These are phyloP conservation scores for Arachis hypogaea DNA, from an alignment of 306 rosid species.

Conservation along the genomic window DNA sequence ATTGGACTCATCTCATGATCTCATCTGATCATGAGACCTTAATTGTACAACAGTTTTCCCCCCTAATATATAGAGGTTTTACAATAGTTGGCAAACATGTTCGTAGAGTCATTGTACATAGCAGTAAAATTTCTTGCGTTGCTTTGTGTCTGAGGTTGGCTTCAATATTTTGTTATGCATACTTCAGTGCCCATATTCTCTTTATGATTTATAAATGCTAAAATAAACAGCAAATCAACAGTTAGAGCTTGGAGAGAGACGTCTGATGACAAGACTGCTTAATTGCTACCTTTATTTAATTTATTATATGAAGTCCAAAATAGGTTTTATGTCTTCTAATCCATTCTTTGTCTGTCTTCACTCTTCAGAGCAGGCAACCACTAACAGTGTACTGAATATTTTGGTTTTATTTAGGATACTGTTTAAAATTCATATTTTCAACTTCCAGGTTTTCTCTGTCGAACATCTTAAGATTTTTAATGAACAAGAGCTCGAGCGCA, in stretches of 20 bases:
- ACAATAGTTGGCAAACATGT: background rate
- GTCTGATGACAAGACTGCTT: background rate
- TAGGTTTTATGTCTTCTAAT: conserved; percentile 9
- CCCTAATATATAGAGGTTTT: background rate
- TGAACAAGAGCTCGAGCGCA: conserved; percentile 85
- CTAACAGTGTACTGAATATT: conserved; percentile 22
- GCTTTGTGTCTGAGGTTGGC: conserved; percentile 6
- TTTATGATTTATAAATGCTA: conserved; percentile 16
- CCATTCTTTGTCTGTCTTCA: conserved; percentile 17
- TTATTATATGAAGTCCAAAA: background rate
- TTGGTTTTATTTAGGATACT: background rate
- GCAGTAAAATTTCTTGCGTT: conserved; percentile 6
- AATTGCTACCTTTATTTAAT: conserved; percentile 17
- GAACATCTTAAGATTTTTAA: conserved; percentile 74
- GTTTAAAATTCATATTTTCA: background rate
- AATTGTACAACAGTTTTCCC: no score
- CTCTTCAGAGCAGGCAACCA: background rate
- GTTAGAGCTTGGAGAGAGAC: background rate
- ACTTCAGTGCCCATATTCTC: conserved; percentile 9
- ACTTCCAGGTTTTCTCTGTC: conserved; percentile 77
- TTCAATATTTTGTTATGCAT: background rate
- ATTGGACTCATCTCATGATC: no score
- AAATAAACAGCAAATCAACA: background rate
- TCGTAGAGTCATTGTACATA: background rate
- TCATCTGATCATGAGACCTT: no score